Base-by-base conservation (phyloP, 2,329 filamentous ascomycete genomes). In the Juglanconis oblonga region DNA sequence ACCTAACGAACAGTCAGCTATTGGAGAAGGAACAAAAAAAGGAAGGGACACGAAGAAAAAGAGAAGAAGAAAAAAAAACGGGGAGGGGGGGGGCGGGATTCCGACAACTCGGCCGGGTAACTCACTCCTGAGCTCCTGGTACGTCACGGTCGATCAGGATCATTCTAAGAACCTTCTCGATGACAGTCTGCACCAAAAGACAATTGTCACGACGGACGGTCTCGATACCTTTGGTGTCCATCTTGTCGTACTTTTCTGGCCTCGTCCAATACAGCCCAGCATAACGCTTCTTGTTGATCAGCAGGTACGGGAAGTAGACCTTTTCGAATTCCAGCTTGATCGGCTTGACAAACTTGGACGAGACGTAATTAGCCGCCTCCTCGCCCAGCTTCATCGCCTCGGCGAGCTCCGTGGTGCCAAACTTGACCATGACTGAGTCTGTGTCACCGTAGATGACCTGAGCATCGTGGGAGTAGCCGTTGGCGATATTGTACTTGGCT, bases 211-310 rank as follows among this genome's bases (percentile, higher is more conserved):
- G 84, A 67, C 95, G 89, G 51, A 99, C 96, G 3, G 95, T 99
- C 76, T 99, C 95, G 66, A 99, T 98, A 81, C 95, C 95, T 74
- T 99, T 99, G 62, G 92, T 98, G 75, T 99, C 95, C 96, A 99
- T 99, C 81, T 98, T 99, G 83, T 99, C 96, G 74, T 90, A 95
- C 75, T 97, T 97, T 47, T 94, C 85, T 0, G 94, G 86, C 66
- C 90, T 95, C 5, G 95, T 99, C 93, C 93, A 99, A 77, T 92
- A 98, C 36, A 99, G 77, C n/a, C 95, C 95, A 8, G 95, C 95
- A 70, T 99, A 99, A 64, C 95, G 90, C 81, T 99, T 99, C 81
- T 99, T 99, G 86, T 99, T 99, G 86, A 99, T 99, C 55, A 99
- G 83, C 38, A 99, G 82, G 72, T 99, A 99, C 1, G 95, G 95